Conservation (phyloP, 257 asterid genomes). For the Solanum dulcamara region DNA sequence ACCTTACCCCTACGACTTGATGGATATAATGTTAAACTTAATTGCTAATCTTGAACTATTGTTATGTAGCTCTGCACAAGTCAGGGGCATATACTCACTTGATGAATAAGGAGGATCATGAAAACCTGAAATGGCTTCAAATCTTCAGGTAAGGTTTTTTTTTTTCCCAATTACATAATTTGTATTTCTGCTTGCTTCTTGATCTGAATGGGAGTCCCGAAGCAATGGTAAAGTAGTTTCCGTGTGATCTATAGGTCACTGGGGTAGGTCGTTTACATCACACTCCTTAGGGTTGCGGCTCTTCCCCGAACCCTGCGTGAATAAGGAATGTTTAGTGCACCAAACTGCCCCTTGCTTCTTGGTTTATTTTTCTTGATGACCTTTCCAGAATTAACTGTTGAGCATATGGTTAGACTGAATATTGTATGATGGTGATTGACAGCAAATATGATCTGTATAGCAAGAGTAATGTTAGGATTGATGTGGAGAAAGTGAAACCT, state of each 20-base stretch:
- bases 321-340: not conserved
- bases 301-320: not conserved
- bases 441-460: slow-evolving; percentile 37
- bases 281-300: not conserved
- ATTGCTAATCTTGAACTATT: not conserved
- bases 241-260: not conserved
- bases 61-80: slow-evolving; percentile 24
- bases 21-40: not conserved
- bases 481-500: slow-evolving; percentile 28
- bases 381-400: not conserved
- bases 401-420: not conserved
- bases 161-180: not conserved
- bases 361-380: not conserved
- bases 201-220: not conserved
- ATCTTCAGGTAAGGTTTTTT: slow-evolving; percentile 14
- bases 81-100: slow-evolving; percentile 23
- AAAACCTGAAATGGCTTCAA: slow-evolving; percentile 31
- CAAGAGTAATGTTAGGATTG: slow-evolving; percentile 22
- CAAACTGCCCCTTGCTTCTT: not conserved
- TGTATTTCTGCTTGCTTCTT: not conserved
- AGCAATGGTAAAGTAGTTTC: not conserved
- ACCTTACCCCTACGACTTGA: not conserved
- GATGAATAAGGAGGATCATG: slow-evolving; percentile 30
- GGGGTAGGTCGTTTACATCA: not conserved
- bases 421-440: not conserved